Evolutionary conservation across 2,329 filamentous ascomycete species (phyloP).

Genomic region (Fusarium keratoplasticum): DNA sequence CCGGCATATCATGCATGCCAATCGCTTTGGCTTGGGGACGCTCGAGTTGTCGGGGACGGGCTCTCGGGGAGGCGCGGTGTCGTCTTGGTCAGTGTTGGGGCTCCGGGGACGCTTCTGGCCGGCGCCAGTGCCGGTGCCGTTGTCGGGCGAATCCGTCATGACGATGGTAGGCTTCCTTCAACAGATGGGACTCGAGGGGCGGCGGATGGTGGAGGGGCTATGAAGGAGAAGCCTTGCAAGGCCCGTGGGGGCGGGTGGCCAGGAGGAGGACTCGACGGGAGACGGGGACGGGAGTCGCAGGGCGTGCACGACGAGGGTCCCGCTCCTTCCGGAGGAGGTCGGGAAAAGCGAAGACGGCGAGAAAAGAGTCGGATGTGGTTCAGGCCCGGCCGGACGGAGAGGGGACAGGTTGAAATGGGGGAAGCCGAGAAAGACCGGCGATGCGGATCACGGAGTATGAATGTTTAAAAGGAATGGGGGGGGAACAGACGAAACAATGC

Average conservation of each 20-base stretch:
- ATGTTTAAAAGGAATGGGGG: constrained; percentile 16
- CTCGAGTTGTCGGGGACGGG: constrained; percentile 63
- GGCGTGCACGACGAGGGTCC: constrained; percentile 12
- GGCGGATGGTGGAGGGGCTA: constrained; percentile 11
- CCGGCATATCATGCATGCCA: constrained; percentile 94
- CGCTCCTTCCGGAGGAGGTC: constrained; percentile 23
- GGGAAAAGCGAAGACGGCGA: not conserved
- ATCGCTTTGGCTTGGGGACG: constrained; percentile 86
- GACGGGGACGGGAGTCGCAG: constrained; percentile 14
- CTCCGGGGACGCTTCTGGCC: constrained; percentile 44
- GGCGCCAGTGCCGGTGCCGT: constrained; percentile 50
- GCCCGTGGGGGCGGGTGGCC: constrained; percentile 20
- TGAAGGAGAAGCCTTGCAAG: constrained; percentile 19
- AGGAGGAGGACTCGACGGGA: constrained; percentile 10
- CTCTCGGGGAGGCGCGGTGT: constrained; percentile 52
- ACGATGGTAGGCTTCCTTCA: constrained; percentile 11
- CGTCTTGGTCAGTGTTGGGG: constrained; percentile 49
- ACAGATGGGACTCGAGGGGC: not conserved
- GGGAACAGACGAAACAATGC: constrained; percentile 19
- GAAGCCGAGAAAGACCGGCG: constrained; percentile 13
- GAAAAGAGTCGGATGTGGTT: not conserved
- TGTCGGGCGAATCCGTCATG: constrained; percentile 55
- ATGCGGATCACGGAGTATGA: constrained; percentile 14
- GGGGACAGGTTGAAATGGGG: constrained; percentile 1
- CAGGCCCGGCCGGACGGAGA: constrained; percentile 4